Conservation (phyloP, 495 filamentous ascomycete genomes). For the Daldinia caldariorum region DNA sequence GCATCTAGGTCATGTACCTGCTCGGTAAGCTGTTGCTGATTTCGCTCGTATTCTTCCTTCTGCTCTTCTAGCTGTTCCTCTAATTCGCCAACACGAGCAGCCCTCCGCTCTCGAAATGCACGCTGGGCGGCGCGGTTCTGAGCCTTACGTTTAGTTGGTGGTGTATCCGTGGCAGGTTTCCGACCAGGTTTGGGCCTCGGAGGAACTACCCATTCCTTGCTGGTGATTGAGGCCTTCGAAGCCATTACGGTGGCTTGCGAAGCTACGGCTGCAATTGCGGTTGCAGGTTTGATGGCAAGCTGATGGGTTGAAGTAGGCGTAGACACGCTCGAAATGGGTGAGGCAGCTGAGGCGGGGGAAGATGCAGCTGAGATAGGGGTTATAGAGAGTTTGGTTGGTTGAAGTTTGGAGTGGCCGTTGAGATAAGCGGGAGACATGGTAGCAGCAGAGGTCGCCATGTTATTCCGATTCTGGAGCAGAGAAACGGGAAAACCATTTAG, state of each 20-base stretch:
- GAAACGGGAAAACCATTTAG: conserved; percentile 31
- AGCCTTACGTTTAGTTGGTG: conserved; percentile 89
- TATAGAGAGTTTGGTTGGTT: conserved; percentile 46
- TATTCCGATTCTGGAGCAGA: conserved; percentile 37
- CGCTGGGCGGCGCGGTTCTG: conserved; percentile 94
- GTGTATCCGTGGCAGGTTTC: conserved; percentile 90
- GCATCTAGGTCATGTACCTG: conserved; percentile 56
- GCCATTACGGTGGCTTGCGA: conserved; percentile 38
- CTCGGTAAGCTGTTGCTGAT: conserved; percentile 58
- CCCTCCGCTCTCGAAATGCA: conserved; percentile 87
- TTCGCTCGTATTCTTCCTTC: conserved; percentile 58
- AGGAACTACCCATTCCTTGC: conserved; percentile 87
- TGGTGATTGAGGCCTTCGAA: conserved; percentile 66
- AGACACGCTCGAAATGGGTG: conserved; percentile 43
- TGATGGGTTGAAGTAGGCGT: conserved; percentile 43
- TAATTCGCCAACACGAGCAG: conserved; percentile 83
- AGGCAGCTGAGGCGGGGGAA: conserved; percentile 43
- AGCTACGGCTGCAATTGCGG: conserved; percentile 20
- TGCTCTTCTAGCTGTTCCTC: conserved; percentile 82
- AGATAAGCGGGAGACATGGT: conserved; percentile 28
- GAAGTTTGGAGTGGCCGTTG: conserved; percentile 31
- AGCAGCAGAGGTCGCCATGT: conserved; percentile 42
- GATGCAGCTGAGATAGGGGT: conserved; percentile 43
- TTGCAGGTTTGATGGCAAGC: conserved; percentile 42
- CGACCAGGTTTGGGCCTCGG: conserved; percentile 92